Percentiles rank a stretch among this genome's conserved stretches.
phyloP scores from a whole-genome alignment of 2,329 filamentous ascomycete species.

The Amesomyces nigricolor region DNA sequence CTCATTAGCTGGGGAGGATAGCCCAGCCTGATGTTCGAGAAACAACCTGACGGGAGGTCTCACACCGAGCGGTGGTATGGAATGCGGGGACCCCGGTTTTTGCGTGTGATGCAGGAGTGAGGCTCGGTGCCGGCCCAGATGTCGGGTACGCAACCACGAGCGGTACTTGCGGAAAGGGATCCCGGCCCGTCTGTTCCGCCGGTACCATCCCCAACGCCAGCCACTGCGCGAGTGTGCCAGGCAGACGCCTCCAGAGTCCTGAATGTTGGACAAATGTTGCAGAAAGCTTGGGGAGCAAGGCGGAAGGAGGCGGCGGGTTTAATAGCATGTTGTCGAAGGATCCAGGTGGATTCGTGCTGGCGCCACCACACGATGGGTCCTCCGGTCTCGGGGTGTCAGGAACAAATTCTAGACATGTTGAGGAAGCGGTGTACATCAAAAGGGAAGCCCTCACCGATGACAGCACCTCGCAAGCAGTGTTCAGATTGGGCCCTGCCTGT shows the following conservation, averaged over 20 bases:
- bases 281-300: neutral
- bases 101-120: conserved; percentile 9
- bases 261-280: neutral
- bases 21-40: neutral
- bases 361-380: too few species aligned
- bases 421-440: neutral
- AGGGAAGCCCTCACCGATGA: neutral
- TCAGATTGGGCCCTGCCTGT: conserved; percentile 17
- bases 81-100: conserved; percentile 1
- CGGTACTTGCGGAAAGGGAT: conserved; percentile 22
- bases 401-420: too few species aligned
- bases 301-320: conserved; percentile 3
- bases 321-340: neutral
- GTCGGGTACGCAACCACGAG: conserved; percentile 14
- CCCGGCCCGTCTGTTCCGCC: conserved; percentile 19
- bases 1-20: neutral
- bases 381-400: too few species aligned
- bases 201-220: conserved; percentile 14
- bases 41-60: neutral
- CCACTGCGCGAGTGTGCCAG: conserved; percentile 11
- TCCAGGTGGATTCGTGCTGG: too few species aligned
- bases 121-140: conserved; percentile 3
- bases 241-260: conserved; percentile 5
- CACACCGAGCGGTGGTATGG: conserved; percentile 11
- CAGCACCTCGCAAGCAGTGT: conserved; percentile 12